A percentile compares a stretch with the other conserved stretches of the same genome.
Evolutionary conservation across 345 rosid species (phyloP).

Genomic region (Leavenworthia alabamica): DNA sequence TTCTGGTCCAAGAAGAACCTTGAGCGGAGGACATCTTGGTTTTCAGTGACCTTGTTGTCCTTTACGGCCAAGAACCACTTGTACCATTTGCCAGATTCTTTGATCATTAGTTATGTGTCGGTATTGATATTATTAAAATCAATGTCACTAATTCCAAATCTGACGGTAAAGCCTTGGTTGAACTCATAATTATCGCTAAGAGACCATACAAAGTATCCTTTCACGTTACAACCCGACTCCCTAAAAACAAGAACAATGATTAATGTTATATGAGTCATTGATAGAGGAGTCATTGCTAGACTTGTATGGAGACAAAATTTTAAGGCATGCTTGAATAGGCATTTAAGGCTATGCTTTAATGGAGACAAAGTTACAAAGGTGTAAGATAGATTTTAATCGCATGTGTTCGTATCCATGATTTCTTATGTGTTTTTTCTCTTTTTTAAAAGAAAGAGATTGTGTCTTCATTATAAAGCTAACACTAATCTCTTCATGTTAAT

Average conservation of each 20-base stretch:
- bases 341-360: neutral
- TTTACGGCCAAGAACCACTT: neutral
- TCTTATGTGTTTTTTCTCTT: too few species aligned
- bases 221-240: neutral
- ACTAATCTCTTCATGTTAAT: too few species aligned
- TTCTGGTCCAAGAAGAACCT: neutral
- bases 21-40: neutral
- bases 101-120: too few species aligned
- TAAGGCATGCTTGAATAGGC: neutral
- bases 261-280: too few species aligned
- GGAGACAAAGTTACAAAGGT: neutral
- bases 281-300: too few species aligned
- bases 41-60: neutral
- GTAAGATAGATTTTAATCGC: neutral
- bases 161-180: neutral
- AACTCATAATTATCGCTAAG: slow-evolving; percentile 23
- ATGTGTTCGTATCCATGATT: too few species aligned
- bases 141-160: slow-evolving; percentile 18
- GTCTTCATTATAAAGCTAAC: neutral
- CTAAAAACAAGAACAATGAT: neutral
- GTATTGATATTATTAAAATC: neutral
- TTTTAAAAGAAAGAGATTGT: too few species aligned
- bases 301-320: neutral
- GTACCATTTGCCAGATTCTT: slow-evolving; percentile 14
- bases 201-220: slow-evolving; percentile 18